Base-by-base conservation (phyloP, 306 rosid species). In the Gleditsia sinensis region DNA sequence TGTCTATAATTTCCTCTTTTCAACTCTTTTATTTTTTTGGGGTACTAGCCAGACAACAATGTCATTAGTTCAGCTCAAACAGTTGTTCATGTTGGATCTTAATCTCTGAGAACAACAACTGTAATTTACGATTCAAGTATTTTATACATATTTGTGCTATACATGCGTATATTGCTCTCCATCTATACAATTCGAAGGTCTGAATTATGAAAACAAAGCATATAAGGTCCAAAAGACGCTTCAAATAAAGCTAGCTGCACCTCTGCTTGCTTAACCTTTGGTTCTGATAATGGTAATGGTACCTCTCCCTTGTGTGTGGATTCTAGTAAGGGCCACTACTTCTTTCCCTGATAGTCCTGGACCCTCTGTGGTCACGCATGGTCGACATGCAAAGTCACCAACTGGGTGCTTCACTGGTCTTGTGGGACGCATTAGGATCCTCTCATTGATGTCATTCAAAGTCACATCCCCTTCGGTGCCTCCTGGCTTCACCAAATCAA, bases 271-370 rank as follows among this genome's bases (percentile, higher is more conserved):
- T 90, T 50, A 90, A 32, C 93, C 96, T 82, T 83, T 92, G 67
- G 99, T 94, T 89, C 99, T 90, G 81, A 94, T 94, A 75, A 94
- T 94, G 28, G 99, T 94, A 87, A 94, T 88, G 4, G 93, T 92
- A 71, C 99, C 99, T 85, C 91, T 83, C 40, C 98, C 99, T 56
- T 76, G 99, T 0, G 98, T 94, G 65, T 94, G 98, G 61, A 94
- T 94, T 64, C 84, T 85, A 0, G 99, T 94, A 55, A 94, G 90
- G 66, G 99, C 93, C 81, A 95, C 98, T 63, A 92, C 98, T 36
- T 90, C 93, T 86, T 92, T 95, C 25, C 99, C 99, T 45, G 99
- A 94, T 28, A 94, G 92, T 36, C 98, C 99, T 4, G 88, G 88
- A 20, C 97, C 96, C 8, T 87, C 79, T 0, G 93, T 65, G 4